Conservation (phyloP, 2,329 filamentous ascomycete species). For the Blastomyces silverae region DNA sequence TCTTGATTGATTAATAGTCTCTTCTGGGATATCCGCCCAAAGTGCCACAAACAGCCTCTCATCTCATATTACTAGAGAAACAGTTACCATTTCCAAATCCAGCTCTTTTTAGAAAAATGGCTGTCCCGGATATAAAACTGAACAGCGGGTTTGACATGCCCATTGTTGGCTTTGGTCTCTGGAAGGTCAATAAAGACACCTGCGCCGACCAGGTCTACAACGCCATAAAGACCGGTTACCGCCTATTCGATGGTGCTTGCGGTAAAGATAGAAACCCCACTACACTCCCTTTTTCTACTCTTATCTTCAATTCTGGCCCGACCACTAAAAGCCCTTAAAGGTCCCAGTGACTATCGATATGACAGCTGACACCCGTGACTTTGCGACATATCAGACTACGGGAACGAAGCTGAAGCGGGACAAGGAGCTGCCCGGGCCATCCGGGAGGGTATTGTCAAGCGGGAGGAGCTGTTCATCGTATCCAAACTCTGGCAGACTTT, state of each 20-base stretch:
- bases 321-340: neutral
- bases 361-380: neutral
- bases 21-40: too few relatives aligned
- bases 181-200: slow-evolving; percentile 72
- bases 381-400: slow-evolving; percentile 58
- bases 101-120: slow-evolving; percentile 20
- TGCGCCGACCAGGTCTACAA: slow-evolving; percentile 38
- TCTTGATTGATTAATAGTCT: too few relatives aligned
- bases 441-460: slow-evolving; percentile 71
- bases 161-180: slow-evolving; percentile 51
- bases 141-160: slow-evolving; percentile 37
- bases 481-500: slow-evolving; percentile 92
- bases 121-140: slow-evolving; percentile 20
- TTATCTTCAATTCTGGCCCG: slow-evolving; percentile 1
- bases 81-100: slow-evolving; percentile 4
- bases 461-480: slow-evolving; percentile 83
- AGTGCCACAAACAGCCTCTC: neutral
- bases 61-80: slow-evolving; percentile 6
- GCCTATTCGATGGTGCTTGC: slow-evolving; percentile 56
- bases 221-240: slow-evolving; percentile 43
- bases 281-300: too few relatives aligned
- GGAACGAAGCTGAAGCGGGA: slow-evolving; percentile 72
- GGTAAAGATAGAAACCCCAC: slow-evolving; percentile 33
- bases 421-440: slow-evolving; percentile 72
- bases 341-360: neutral